Conservation (phyloP, 495 filamentous ascomycete species). For the Geoglossum glabrum region DNA sequence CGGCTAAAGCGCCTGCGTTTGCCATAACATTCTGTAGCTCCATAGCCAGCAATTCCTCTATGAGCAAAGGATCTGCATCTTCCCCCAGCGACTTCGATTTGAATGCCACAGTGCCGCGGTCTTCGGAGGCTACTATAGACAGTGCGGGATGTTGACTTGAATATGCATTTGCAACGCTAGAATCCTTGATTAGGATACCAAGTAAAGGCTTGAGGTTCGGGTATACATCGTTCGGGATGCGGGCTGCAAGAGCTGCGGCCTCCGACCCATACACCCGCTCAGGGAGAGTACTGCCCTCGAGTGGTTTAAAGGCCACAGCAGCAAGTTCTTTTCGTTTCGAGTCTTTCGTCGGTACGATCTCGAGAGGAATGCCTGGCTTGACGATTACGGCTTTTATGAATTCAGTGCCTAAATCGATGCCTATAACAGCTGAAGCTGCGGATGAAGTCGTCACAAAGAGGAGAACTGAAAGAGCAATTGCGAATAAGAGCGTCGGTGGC, state of each 20-base stretch:
- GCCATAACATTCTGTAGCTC: constrained; percentile 70
- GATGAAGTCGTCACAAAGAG: constrained; percentile 30
- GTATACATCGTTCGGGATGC: constrained; percentile 86
- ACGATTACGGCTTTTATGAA: constrained; percentile 94
- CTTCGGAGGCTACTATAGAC: constrained; percentile 30
- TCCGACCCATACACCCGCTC: constrained; percentile 84
- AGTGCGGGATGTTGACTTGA: constrained; percentile 50
- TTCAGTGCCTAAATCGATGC: constrained; percentile 87
- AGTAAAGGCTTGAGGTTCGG: constrained; percentile 77
- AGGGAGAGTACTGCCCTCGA: constrained; percentile 42
- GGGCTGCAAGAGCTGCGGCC: constrained; percentile 65
- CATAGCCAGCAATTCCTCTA: constrained; percentile 95
- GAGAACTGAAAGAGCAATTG: constrained; percentile 14
- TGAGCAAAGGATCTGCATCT: constrained; percentile 49
- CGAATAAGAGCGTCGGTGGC: constrained; percentile 2
- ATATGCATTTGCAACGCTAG: constrained; percentile 46
- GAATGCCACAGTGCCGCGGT: constrained; percentile 53
- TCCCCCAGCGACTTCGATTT: constrained; percentile 50
- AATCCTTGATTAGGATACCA: constrained; percentile 40
- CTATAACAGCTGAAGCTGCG: constrained; percentile 54
- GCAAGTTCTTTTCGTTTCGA: constrained; percentile 89
- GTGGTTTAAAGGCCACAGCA: constrained; percentile 86
- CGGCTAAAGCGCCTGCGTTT: constrained; percentile 73
- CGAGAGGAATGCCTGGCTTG: constrained; percentile 93
- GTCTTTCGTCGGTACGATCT: constrained; percentile 97